phyloP scores from a whole-genome alignment of 176 grass and related monocot genomes.

The Pharus latifolius region DNA sequence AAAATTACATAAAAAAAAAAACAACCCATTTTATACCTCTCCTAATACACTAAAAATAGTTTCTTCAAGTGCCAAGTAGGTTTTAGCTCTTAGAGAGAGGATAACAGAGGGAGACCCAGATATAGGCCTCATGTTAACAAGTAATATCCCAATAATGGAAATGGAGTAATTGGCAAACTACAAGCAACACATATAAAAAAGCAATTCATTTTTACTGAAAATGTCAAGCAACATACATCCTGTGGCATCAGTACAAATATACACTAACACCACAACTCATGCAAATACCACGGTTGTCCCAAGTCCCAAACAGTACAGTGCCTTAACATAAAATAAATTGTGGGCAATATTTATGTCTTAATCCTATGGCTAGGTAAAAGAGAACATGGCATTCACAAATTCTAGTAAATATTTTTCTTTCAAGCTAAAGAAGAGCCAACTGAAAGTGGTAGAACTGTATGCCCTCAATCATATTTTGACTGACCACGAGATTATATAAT shows the following conservation, averaged over 20 bases:
- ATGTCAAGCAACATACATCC: not conserved
- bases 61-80: constrained; percentile 2
- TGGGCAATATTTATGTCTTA: not conserved
- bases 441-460: not conserved
- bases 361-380: not conserved
- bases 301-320: not conserved
- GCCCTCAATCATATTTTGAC: not conserved
- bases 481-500: not conserved
- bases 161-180: not conserved
- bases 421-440: not conserved
- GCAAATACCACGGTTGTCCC: not conserved
- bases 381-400: not conserved
- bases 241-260: not conserved
- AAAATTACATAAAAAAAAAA: too few species aligned
- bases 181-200: not conserved
- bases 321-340: not conserved
- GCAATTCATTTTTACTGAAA: not conserved
- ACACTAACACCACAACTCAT: not conserved
- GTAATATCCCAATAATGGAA: not conserved
- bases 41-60: not conserved
- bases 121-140: not conserved
- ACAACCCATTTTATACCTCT: not conserved
- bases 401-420: not conserved
- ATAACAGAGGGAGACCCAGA: not conserved
- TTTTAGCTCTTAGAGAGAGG: constrained; percentile 40